These are phyloP conservation scores for Blechomonas ayalai DNA, from an alignment of 208 protist genomes.

Conservation along the genomic window DNA sequence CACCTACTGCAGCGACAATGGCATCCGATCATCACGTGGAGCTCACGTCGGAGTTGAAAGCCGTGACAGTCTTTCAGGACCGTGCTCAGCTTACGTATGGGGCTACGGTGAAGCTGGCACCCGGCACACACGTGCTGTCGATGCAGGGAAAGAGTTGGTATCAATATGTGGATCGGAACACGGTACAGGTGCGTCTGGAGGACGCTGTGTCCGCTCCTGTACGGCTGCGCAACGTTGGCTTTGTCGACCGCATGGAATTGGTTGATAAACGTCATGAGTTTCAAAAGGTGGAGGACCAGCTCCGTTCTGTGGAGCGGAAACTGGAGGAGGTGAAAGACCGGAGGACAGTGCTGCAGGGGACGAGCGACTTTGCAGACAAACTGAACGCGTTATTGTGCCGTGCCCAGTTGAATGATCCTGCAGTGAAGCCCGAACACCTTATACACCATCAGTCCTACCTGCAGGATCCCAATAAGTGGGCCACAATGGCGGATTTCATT, in stretches of 20 bases:
- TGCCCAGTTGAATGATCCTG: no score
- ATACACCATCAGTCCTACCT: conserved; percentile 14
- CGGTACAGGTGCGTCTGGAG: conserved; percentile 20
- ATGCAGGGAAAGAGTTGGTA: conserved; percentile 5
- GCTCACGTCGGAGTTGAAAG: conserved; percentile 5
- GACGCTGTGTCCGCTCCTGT: not conserved
- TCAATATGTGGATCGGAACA: conserved; percentile 10
- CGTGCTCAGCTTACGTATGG: conserved; percentile 10
- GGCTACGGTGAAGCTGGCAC: conserved; percentile 1
- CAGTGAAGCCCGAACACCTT: not conserved
- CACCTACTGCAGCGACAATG: not conserved
- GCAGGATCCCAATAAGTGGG: conserved; percentile 8
- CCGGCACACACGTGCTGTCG: conserved; percentile 7
- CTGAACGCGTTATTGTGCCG: no score
- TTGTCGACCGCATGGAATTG: not conserved
- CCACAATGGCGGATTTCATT: conserved; percentile 11
- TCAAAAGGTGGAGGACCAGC: not conserved
- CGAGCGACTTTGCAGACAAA: no score
- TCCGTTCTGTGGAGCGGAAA: not conserved
- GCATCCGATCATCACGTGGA: not conserved
- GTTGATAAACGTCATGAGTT: conserved; percentile 13
- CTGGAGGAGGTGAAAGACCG: conserved; percentile 4
- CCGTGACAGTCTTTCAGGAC: conserved; percentile 18
- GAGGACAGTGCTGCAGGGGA: not conserved
- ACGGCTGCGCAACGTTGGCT: conserved; percentile 3